A percentile compares a stretch with the other conserved stretches of the same genome.
These are phyloP conservation scores for Moricandia arvensis DNA, from an alignment of 345 rosid genomes.

Conservation along the genomic window DNA sequence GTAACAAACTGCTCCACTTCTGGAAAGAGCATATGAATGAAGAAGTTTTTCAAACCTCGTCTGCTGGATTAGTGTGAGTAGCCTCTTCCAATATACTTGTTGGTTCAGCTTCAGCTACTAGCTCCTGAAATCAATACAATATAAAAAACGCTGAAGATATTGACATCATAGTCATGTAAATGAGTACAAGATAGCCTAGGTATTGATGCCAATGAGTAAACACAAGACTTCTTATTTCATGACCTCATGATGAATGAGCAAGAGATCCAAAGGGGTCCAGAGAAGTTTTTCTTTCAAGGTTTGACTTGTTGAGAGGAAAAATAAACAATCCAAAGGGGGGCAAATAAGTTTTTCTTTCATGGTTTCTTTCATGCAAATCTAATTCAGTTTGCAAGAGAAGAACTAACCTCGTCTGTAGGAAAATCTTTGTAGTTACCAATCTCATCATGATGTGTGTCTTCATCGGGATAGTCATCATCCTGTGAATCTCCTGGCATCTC, in stretches of 20 bases:
- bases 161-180: conserved; percentile 8
- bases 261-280: not conserved
- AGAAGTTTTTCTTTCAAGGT: not conserved
- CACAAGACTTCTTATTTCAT: conserved; percentile 1
- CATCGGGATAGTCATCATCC: conserved; percentile 37
- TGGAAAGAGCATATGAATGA: conserved; percentile 11
- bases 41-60: conserved; percentile 39
- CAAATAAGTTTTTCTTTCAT: too few species aligned
- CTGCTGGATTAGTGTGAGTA: conserved; percentile 30
- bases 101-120: conserved; percentile 34
- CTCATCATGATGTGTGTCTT: conserved; percentile 36
- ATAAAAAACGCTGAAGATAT: not conserved
- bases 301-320: not conserved
- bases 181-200: not conserved
- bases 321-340: not conserved
- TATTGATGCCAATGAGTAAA: too few species aligned
- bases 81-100: conserved; percentile 37
- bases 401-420: conserved; percentile 59
- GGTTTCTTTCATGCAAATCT: not conserved
- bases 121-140: conserved; percentile 23
- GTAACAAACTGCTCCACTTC: not conserved
- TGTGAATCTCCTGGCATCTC: conserved; percentile 20
- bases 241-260: not conserved
- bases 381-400: conserved; percentile 25
- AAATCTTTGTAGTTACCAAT: conserved; percentile 55